Evolutionary conservation across 2,329 filamentous ascomycete genomes (phyloP), one percentile per base, ranked within the genome.

Genomic region (Didymellaceae sp.): DNA sequence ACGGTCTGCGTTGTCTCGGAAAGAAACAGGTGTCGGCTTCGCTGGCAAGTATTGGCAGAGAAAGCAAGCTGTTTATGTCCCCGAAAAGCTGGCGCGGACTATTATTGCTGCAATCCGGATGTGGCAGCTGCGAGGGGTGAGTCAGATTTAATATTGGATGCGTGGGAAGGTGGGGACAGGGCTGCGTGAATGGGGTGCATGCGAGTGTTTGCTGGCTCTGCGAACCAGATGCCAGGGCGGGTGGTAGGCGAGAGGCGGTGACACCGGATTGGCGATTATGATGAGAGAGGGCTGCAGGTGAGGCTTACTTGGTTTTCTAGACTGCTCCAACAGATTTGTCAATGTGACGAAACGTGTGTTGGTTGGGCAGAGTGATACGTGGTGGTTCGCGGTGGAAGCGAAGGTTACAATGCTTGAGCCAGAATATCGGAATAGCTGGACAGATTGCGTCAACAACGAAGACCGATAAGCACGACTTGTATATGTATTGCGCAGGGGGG

Each of bases 71-170:
- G 41, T 52, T 45, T 51, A 59, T 51, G 25, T 54, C 58, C 59
- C 58, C n/a, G n/a, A n/a, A n/a, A n/a, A n/a, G 58, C 60, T 37
- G 62, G 57, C 61, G 54, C 59, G 57, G 49, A 50, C 52, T 57
- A 58, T 24, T 42, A 20, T 18, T 39, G 35, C 20, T 59, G 61
- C 57, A 58, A 58, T 40, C 51, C 57, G 57, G 59, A 40, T 54
- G 54, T 44, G 59, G 61, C 28, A 38, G 47, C 65, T 68, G 59
- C 43, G 38, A 55, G 51, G 58, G 43, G 59, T 72, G 65, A 71
- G 70, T 72, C 65, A 72, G 70, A 70, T 66, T 67, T 66, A 68
- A 67, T 69, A 66, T 68, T 46, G 48, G 41, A 52, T 22, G 39
- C 38, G 50, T 40, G 50, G 43, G 50, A 42, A n/a, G n/a, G n/a